Evolutionary conservation across 805 yeast species (phyloP).

Genomic region (Blastobotrys peoriensis): DNA sequence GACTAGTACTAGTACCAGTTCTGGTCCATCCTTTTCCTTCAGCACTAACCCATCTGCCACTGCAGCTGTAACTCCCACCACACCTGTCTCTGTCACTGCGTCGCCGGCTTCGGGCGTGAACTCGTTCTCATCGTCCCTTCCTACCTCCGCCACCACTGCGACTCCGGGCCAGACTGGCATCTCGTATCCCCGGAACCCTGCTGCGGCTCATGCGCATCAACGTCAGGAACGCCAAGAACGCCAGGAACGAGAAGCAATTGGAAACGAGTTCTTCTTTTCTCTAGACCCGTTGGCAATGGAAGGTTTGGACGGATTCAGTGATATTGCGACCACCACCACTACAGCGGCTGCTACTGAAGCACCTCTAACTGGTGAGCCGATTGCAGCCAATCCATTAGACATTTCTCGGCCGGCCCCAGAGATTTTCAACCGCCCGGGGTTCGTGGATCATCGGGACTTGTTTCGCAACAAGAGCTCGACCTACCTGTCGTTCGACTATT

Average conservation of each 20-base stretch:
- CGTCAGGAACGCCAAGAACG: background rate
- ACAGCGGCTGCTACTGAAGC: too few species aligned
- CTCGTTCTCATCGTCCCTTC: background rate
- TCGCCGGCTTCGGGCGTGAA: too few species aligned
- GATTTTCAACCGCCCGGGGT: background rate
- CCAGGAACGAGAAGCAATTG: constrained; percentile 1
- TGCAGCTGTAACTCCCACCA: background rate
- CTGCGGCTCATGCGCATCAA: background rate
- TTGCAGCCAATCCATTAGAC: background rate
- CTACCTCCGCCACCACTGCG: background rate
- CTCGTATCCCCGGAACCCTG: background rate
- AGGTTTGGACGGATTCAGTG: constrained; percentile 30
- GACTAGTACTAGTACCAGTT: too few species aligned
- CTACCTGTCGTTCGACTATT: background rate
- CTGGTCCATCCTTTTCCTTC: background rate
- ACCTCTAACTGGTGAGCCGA: background rate
- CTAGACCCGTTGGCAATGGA: constrained; percentile 47
- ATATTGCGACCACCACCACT: constrained; percentile 5
- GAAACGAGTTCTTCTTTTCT: constrained; percentile 32
- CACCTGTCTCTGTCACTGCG: background rate
- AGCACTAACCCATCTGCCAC: background rate
- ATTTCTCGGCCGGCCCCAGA: background rate
- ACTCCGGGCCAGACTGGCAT: background rate
- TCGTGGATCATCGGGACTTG: background rate
- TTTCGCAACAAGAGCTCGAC: background rate